Evolutionary conservation across 2,329 filamentous ascomycete genomes (phyloP), one percentile per base, ranked within the genome.

Genomic region (Allantophomopsis lycopodina): DNA sequence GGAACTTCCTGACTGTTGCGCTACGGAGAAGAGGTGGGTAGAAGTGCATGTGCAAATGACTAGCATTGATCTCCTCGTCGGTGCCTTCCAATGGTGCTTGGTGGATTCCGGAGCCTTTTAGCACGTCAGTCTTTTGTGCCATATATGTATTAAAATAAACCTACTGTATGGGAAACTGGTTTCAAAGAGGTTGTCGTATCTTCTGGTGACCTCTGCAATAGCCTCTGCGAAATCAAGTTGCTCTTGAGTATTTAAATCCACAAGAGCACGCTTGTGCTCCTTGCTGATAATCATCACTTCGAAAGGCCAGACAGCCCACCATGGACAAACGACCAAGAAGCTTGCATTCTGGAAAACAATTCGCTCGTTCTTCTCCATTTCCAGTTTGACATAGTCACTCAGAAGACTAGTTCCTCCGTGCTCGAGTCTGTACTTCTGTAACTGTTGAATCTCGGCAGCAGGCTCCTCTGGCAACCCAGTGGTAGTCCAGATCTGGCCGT

Each of bases 231-330:
- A 75, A 37, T 79, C 68, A 16, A 71, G 56, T 47, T 79, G 76
- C 61, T 96, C 89, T 18, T 69, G 61, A 8, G 71, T 68, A 37
- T 71, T 73, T 31, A 98, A 68, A 57, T 98, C 89, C 13, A 94
- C 78, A 35, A 98, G 69, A 1, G 83, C 82, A 33, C 87, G 77
- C 48, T 88, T 81, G 58, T 95, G 88, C 44, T 76, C 68, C 63
- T 86, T 93, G 44, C 84, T 76, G 21, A 95, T 68, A 43, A 98
- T 73, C 67, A 98, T 82, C 36, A 89, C 82, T 65, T 98, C 91
- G 45, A 95, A 98, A 0, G 91, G 91, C 91, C 91, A 98, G 14
- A 86, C 72, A 1, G 86, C 91, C 91, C 91, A 98, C 87, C 91
- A 98, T 0, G 91, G 91, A 53, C 88, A 94, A 13, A 96, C 74